phyloP scores from a whole-genome alignment of 2,329 filamentous ascomycete species.

The Neopestalotiopsis sp. region DNA sequence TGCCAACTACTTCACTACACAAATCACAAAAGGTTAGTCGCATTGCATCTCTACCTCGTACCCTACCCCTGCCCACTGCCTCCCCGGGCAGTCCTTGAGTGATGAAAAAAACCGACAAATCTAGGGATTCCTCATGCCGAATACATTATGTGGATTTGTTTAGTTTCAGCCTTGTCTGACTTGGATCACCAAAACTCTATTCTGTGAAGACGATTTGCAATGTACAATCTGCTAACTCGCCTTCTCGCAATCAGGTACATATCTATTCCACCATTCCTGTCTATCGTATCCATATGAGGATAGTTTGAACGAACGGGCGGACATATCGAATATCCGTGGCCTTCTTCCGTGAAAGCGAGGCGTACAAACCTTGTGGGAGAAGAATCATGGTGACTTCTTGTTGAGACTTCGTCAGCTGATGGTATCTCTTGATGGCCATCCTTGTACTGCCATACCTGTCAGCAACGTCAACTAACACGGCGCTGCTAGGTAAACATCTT shows the following conservation, averaged over 20 bases:
- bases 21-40: slow-evolving; percentile 50
- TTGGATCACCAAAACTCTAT: slow-evolving; percentile 33
- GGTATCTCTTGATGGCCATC: slow-evolving; percentile 33
- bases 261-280: slow-evolving; percentile 18
- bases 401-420: slow-evolving; percentile 72
- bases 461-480: slow-evolving; percentile 14
- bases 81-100: slow-evolving; percentile 40
- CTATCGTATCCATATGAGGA: slow-evolving; percentile 54
- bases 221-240: slow-evolving; percentile 41
- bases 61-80: slow-evolving; percentile 3
- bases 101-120: slow-evolving; percentile 65
- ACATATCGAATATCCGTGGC: slow-evolving; percentile 63
- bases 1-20: neutral
- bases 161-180: slow-evolving; percentile 76
- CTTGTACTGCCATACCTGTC: neutral
- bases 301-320: slow-evolving; percentile 73
- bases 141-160: slow-evolving; percentile 68
- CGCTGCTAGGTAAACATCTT: slow-evolving; percentile 14
- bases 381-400: slow-evolving; percentile 58
- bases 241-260: slow-evolving; percentile 47
- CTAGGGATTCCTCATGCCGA: slow-evolving; percentile 73
- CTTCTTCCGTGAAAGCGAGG: slow-evolving; percentile 57
- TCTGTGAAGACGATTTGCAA: slow-evolving; percentile 23
- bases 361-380: slow-evolving; percentile 67
- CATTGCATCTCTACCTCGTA: slow-evolving; percentile 15